Conservation (phyloP, 2,329 filamentous ascomycete genomes). For the Penicillium sp. region DNA sequence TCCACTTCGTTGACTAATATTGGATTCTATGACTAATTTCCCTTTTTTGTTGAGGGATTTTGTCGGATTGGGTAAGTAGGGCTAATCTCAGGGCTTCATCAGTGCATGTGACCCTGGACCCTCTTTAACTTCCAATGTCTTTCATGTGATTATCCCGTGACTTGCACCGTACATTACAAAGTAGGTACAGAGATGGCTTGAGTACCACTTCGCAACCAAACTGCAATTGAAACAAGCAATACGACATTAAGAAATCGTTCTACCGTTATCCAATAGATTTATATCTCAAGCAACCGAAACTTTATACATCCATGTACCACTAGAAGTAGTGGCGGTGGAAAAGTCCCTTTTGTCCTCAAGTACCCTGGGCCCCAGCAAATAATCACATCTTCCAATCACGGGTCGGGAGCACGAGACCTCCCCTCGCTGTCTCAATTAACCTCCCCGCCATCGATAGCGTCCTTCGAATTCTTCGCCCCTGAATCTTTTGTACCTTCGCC, state of each 20-base stretch:
- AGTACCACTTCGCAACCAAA: not conserved
- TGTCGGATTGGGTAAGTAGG: not conserved
- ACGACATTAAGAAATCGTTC: not conserved
- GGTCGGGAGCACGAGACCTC: constrained; percentile 38
- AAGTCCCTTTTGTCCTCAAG: not conserved
- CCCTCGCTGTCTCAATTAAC: constrained; percentile 14
- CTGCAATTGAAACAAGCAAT: not conserved
- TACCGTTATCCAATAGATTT: not conserved
- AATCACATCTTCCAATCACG: constrained; percentile 27
- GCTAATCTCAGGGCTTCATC: not conserved
- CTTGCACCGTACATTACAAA: not conserved
- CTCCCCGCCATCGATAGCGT: constrained; percentile 10
- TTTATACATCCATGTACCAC: not conserved
- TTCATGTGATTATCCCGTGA: constrained; percentile 7
- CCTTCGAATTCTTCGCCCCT: constrained; percentile 3
- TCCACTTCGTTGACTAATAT: constrained; percentile 7
- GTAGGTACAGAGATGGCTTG: not conserved
- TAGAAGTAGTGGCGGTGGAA: not conserved
- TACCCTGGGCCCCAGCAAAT: constrained; percentile 15
- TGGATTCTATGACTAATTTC: constrained; percentile 2
- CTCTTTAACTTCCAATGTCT: not conserved
- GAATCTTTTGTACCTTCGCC: constrained; percentile 5
- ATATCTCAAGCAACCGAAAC: not conserved
- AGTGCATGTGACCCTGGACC: not conserved
- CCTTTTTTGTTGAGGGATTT: not conserved